Conservation (phyloP, 495 filamentous ascomycete species). For the Penicillium ucsense region DNA sequence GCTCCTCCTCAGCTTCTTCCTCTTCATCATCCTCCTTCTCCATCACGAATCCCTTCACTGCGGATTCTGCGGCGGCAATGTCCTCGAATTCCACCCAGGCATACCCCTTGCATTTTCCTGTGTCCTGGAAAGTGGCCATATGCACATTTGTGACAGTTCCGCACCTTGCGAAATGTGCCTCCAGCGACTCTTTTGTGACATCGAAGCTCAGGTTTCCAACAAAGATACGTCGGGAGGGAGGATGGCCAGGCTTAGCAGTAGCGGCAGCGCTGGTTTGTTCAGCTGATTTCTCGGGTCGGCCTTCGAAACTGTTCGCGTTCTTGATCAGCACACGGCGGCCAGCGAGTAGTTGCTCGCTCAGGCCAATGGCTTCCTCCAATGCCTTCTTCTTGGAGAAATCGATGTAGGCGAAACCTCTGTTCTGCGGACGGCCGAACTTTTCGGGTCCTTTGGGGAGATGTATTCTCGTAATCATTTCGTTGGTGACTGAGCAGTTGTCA, state of each 20-base stretch:
- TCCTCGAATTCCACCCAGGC: slow-evolving; percentile 88
- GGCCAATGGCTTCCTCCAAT: slow-evolving; percentile 59
- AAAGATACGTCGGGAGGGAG: slow-evolving; percentile 71
- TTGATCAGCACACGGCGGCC: slow-evolving; percentile 86
- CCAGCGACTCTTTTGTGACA: slow-evolving; percentile 68
- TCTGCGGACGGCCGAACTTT: slow-evolving; percentile 44
- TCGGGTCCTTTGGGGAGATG: slow-evolving; percentile 56
- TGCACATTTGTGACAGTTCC: slow-evolving; percentile 71
- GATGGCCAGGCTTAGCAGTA: slow-evolving; percentile 37
- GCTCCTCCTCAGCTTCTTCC: slow-evolving; percentile 18
- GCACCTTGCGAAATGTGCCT: slow-evolving; percentile 71
- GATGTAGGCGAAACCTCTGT: slow-evolving; percentile 93
- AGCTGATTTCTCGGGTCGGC: slow-evolving; percentile 54
- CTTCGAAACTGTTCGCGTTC: slow-evolving; percentile 75
- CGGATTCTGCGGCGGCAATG: slow-evolving; percentile 59
- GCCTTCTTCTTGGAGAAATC: slow-evolving; percentile 67
- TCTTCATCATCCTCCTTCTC: slow-evolving; percentile 54
- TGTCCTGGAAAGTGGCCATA: slow-evolving; percentile 91
- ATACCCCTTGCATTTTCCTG: slow-evolving; percentile 96
- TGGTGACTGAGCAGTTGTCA: slow-evolving; percentile 55
- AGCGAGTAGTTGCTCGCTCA: slow-evolving; percentile 68
- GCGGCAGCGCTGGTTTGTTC: slow-evolving; percentile 23
- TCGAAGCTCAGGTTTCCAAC: slow-evolving; percentile 88
- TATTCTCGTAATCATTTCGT: slow-evolving; percentile 65
- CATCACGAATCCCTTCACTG: slow-evolving; percentile 71